Conservation (phyloP, 306 rosid species). For the Vicia villosa region DNA sequence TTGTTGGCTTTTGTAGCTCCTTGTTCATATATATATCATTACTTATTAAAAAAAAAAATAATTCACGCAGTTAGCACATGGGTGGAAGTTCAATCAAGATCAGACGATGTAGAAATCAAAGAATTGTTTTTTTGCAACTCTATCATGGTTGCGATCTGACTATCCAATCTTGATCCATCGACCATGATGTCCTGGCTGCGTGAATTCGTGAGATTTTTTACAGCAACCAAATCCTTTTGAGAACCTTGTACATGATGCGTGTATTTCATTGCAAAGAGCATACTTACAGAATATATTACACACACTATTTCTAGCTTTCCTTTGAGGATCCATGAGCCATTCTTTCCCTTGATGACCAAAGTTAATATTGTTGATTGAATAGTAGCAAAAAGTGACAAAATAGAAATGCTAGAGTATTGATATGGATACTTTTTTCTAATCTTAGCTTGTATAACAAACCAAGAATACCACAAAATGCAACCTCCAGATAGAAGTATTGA, state of each 20-base stretch:
- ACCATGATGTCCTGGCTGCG: neutral
- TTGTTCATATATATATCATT: too few relatives aligned
- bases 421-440: constrained; percentile 65
- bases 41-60: too few relatives aligned
- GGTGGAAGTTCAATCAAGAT: neutral
- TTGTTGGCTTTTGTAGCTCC: too few relatives aligned
- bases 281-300: constrained; percentile 71
- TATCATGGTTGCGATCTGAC: neutral
- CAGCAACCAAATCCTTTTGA: neutral
- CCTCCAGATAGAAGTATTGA: constrained; percentile 58
- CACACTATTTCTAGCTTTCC: constrained; percentile 63
- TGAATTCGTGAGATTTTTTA: neutral
- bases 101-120: neutral
- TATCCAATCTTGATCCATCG: neutral
- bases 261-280: constrained; percentile 14
- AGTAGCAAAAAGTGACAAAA: constrained; percentile 69
- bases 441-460: constrained; percentile 85
- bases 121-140: neutral
- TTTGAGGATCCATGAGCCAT: constrained; percentile 57
- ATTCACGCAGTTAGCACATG: neutral
- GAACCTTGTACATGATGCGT: constrained; percentile 4
- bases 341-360: constrained; percentile 53
- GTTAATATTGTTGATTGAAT: constrained; percentile 63
- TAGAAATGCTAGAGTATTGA: constrained; percentile 82
- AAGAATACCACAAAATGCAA: constrained; percentile 78